Percentiles rank a stretch among this genome's conserved stretches.
These are phyloP conservation scores for Aspergillus nanangensis DNA, from an alignment of 495 filamentous ascomycete genomes.

Conservation along the genomic window DNA sequence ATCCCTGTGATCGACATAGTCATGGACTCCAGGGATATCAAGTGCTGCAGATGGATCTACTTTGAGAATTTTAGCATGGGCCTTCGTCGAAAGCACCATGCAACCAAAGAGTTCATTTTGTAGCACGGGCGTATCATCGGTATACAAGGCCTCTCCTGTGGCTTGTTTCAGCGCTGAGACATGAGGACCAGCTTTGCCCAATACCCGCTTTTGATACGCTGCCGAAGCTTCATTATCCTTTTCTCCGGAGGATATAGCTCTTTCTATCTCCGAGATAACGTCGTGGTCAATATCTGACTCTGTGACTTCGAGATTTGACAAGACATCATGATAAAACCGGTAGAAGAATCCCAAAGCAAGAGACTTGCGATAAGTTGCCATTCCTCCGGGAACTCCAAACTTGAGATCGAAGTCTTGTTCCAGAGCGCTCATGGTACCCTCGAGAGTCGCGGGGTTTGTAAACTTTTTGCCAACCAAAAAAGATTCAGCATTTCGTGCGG, in stretches of 20 bases:
- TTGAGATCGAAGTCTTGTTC: conserved; percentile 81
- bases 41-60: conserved; percentile 73
- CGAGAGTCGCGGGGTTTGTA: conserved; percentile 73
- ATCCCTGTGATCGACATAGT: conserved; percentile 77
- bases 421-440: conserved; percentile 81
- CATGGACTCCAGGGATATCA: conserved; percentile 58
- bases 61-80: conserved; percentile 78
- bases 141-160: conserved; percentile 93
- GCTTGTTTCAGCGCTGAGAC: conserved; percentile 91
- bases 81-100: conserved; percentile 82
- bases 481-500: conserved; percentile 68
- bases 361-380: conserved; percentile 93
- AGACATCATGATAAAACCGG: conserved; percentile 75
- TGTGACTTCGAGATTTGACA: conserved; percentile 45
- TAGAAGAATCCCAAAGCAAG: conserved; percentile 87
- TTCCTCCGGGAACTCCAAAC: conserved; percentile 88
- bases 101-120: conserved; percentile 86
- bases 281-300: conserved; percentile 46
- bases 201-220: conserved; percentile 60
- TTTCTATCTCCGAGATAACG: conserved; percentile 54
- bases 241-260: conserved; percentile 53
- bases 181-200: conserved; percentile 80
- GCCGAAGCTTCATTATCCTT: conserved; percentile 48
- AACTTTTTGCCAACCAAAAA: conserved; percentile 74
- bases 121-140: conserved; percentile 85